A percentile compares a stretch with the other conserved stretches of the same genome.
Evolutionary conservation across 208 protist species (phyloP).

Genomic region (Phytomonas serpens): DNA sequence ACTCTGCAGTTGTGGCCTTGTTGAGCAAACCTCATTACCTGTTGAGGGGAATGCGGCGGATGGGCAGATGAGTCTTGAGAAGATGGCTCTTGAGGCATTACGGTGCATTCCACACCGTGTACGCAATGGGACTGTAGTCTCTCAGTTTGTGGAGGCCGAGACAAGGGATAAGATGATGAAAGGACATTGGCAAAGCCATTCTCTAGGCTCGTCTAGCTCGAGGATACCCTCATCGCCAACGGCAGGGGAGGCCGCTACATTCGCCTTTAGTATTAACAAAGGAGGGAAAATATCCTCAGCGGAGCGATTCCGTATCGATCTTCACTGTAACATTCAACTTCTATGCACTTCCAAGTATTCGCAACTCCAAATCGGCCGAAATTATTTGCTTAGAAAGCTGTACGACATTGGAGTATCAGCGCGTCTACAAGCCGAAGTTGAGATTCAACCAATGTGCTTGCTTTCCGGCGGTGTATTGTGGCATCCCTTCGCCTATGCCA

Average conservation of each 20-base stretch:
- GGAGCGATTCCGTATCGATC: conserved; percentile 45
- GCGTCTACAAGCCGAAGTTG: conserved; percentile 25
- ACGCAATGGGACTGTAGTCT: conserved; percentile 12
- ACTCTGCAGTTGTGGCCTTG: conserved; percentile 25
- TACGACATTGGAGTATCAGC: conserved; percentile 19
- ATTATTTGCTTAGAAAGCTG: conserved; percentile 57
- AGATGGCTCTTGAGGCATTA: conserved; percentile 16
- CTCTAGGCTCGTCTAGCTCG: not conserved
- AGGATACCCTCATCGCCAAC: not conserved
- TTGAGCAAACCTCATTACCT: conserved; percentile 18
- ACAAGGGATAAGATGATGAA: not conserved
- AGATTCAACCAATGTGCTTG: conserved; percentile 34
- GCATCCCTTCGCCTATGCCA: conserved; percentile 50
- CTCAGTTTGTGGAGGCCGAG: conserved; percentile 21
- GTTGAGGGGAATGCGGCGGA: conserved; percentile 26
- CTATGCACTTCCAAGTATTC: conserved; percentile 38
- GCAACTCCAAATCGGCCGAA: conserved; percentile 32
- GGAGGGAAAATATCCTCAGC: conserved; percentile 17
- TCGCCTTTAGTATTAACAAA: not conserved
- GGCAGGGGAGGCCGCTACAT: not conserved
- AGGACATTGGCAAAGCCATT: not conserved
- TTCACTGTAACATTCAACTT: conserved; percentile 42
- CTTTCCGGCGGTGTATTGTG: conserved; percentile 35
- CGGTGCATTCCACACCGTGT: conserved; percentile 13
- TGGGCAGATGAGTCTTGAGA: conserved; percentile 13